These are phyloP conservation scores for Austropuccinia psidii DNA, from an alignment of 1,284 basidiomycete species.

Conservation along the genomic window DNA sequence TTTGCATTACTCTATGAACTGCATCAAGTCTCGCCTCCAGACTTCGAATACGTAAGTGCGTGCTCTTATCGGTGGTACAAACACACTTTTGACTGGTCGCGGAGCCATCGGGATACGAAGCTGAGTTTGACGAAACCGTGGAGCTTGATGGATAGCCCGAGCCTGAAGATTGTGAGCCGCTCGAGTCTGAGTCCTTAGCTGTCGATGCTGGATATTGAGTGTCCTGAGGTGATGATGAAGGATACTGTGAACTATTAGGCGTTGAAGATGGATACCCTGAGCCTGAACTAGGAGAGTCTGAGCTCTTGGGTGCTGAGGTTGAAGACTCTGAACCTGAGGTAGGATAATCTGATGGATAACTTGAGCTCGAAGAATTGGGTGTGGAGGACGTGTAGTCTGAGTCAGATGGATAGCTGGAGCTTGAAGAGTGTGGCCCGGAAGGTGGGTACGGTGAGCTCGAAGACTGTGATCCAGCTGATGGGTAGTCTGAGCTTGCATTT, in stretches of 20 bases:
- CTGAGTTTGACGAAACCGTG: not conserved
- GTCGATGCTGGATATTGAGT: not conserved
- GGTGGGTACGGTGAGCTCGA: not conserved
- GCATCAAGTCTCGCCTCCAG: constrained; percentile 30
- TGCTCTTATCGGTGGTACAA: constrained; percentile 6
- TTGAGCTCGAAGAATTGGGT: not conserved
- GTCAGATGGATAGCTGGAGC: not conserved
- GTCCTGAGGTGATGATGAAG: not conserved
- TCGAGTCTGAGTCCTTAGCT: too few relatives aligned
- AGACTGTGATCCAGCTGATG: not conserved
- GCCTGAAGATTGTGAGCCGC: too few relatives aligned
- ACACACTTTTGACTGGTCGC: constrained; percentile 3
- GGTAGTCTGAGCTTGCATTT: not conserved
- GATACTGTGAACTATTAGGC: not conserved
- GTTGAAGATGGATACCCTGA: not conserved
- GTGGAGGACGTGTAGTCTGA: not conserved
- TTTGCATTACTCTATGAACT: constrained; percentile 26
- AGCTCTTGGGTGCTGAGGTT: too few relatives aligned
- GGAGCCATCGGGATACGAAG: constrained; percentile 11
- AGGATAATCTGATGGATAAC: not conserved
- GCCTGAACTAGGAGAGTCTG: not conserved
- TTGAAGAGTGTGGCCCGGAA: not conserved
- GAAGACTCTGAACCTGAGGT: not conserved
- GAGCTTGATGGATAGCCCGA: constrained; percentile 10
- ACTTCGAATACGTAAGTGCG: constrained; percentile 26